These are phyloP conservation scores for Daldinia childiae DNA, from an alignment of 495 filamentous ascomycete genomes.

Conservation along the genomic window DNA sequence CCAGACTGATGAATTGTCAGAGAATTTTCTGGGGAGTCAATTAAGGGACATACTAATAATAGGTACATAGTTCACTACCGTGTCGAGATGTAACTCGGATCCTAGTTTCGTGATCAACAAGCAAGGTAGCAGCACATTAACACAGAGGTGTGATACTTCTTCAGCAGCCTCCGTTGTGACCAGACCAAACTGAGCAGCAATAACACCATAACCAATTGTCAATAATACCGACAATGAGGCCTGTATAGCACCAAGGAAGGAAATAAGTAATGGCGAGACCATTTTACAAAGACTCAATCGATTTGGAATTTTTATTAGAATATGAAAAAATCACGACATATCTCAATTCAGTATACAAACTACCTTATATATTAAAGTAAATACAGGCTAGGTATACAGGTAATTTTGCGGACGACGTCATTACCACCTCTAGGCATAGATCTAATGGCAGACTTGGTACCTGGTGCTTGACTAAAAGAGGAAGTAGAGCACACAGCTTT, in stretches of 20 bases:
- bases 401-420: conserved; percentile 6
- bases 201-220: conserved; percentile 71
- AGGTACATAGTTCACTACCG: conserved; percentile 63
- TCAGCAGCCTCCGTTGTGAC: conserved; percentile 65
- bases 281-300: conserved; percentile 10
- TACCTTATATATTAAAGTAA: too few relatives aligned
- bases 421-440: conserved; percentile 5
- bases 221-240: conserved; percentile 75
- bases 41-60: conserved; percentile 43
- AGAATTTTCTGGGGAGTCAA: neutral
- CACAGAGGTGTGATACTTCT: conserved; percentile 71
- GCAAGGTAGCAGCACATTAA: conserved; percentile 75
- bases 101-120: conserved; percentile 76
- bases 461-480: conserved; percentile 28
- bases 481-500: conserved; percentile 19
- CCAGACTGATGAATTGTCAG: conserved; percentile 57
- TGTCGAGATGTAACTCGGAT: conserved; percentile 66
- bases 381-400: too few relatives aligned
- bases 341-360: neutral
- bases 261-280: conserved; percentile 47
- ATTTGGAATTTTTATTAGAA: neutral
- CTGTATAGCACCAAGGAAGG: conserved; percentile 76
- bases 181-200: conserved; percentile 66
- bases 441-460: conserved; percentile 11
- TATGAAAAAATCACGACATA: neutral